Evolutionary conservation across 192 early-diverging fungal genomes (phyloP), one percentile per base, ranked within the genome.

Genomic region (Cetraspora pellucida): DNA sequence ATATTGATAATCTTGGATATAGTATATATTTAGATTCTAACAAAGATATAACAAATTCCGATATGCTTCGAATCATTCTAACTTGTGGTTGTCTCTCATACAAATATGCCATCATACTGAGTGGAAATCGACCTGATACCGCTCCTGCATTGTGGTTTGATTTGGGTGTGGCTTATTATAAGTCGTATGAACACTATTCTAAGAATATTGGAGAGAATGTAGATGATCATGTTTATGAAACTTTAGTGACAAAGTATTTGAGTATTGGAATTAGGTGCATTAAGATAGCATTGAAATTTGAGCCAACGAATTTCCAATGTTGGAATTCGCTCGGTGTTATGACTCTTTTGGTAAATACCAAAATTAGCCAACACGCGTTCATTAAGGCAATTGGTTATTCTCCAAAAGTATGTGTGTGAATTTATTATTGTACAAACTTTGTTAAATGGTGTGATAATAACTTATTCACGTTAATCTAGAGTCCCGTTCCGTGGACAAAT

Each of bases 311-410:
- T 31, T 77, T 79, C 4, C 65, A 83, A 0, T 91, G 87, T 30
- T 93, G 94, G 91, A 93, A 92, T 61, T 82, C 90, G 0, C 85
- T 94, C 54, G 95, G 95, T 17, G 81, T 93, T 5, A 83, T 91
- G 16, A 84, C 89, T 1, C 61, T 84, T 19, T 58, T 79, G 13
- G 75, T 77, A 3, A 77, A 77, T 21, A 28, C 78, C 87, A 85
- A 84, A 57, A 79, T 96, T 52, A 89, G 90, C 59, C 97, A 98
- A 79, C 92, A 96, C 77, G 89, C 94, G 1, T 90, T 97, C 74
- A 92, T 97, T 73, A 86, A 89, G 78, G 87, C 97, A 16, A 87
- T 91, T 43, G 90, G 93, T 60, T 84, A 83, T 58, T 89, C 92
- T 59, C 78, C 89, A 7, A 83, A 87, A 87, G 92, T 93, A 37